Evolutionary conservation across 441 rosid genomes (phyloP).

Genomic region (Brassica hybrid): DNA sequence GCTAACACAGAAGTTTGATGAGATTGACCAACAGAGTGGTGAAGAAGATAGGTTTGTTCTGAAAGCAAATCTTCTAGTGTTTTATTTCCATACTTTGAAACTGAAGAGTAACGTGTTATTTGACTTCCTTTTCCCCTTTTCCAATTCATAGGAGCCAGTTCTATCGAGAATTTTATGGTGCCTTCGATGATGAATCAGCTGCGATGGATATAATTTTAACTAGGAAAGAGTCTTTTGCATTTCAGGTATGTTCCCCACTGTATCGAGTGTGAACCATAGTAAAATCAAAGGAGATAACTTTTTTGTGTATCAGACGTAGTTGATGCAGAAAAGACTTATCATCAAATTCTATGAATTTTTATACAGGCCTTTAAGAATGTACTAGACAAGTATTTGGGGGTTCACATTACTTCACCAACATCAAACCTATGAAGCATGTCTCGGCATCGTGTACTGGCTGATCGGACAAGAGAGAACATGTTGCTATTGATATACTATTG

Average conservation of each 20-base stretch:
- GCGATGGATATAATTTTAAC: conserved; percentile 85
- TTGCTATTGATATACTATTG: neutral
- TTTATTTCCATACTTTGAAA: conserved; percentile 16
- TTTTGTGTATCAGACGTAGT: conserved; percentile 1
- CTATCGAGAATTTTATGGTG: conserved; percentile 72
- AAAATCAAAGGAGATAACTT: neutral
- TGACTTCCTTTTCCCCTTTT: conserved; percentile 26
- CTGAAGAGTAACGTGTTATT: conserved; percentile 20
- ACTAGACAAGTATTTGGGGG: conserved; percentile 66
- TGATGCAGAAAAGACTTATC: conserved; percentile 2
- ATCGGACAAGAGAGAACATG: conserved; percentile 13
- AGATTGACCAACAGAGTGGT: conserved; percentile 62
- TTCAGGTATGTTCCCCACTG: conserved; percentile 53
- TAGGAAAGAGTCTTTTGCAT: conserved; percentile 78
- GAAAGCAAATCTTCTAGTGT: conserved; percentile 10
- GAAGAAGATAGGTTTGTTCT: conserved; percentile 69
- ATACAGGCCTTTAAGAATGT: conserved; percentile 80
- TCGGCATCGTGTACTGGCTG: conserved; percentile 19
- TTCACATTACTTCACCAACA: conserved; percentile 41
- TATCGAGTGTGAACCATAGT: conserved; percentile 6
- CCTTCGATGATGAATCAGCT: conserved; percentile 83
- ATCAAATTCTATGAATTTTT: conserved; percentile 4
- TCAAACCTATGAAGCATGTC: conserved; percentile 19
- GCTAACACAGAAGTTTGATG: conserved; percentile 82
- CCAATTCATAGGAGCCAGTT: conserved; percentile 65